Evolutionary conservation across 2,329 filamentous ascomycete species (phyloP).

Genomic region (Bertia moriformis): DNA sequence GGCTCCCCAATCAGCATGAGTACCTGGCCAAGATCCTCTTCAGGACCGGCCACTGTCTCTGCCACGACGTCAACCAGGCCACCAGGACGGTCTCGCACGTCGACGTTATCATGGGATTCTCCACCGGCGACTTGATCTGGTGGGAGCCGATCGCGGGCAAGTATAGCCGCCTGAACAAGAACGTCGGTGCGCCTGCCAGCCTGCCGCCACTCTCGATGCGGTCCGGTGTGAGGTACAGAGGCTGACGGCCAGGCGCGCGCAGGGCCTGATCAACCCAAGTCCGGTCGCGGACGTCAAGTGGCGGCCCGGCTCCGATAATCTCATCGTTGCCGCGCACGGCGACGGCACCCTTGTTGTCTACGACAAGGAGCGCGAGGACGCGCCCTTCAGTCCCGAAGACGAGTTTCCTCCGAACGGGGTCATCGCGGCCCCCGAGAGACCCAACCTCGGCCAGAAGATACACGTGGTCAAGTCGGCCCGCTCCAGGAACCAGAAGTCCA

Average conservation of each 20-base stretch:
- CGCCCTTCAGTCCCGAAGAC: conserved; percentile 47
- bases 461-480: conserved; percentile 50
- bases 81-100: conserved; percentile 52
- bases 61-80: conserved; percentile 54
- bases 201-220: conserved; percentile 1
- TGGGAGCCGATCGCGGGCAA: conserved; percentile 66
- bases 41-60: conserved; percentile 58
- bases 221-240: not conserved
- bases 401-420: too few species aligned
- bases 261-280: conserved; percentile 51
- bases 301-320: conserved; percentile 57
- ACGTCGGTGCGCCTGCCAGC: conserved; percentile 21
- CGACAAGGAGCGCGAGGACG: conserved; percentile 66
- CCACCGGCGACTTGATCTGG: conserved; percentile 63
- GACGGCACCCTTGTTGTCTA: conserved; percentile 59
- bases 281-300: conserved; percentile 54
- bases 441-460: conserved; percentile 13
- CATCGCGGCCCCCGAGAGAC: too few species aligned
- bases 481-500: conserved; percentile 51
- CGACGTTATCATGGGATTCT: conserved; percentile 59
- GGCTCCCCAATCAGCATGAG: conserved; percentile 50
- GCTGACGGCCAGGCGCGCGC: too few species aligned
- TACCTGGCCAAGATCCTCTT: conserved; percentile 61
- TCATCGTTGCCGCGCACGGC: conserved; percentile 60
- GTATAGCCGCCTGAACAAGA: conserved; percentile 63